A percentile compares a stretch with the other conserved stretches of the same genome.
These are phyloP conservation scores for Lophiotrema nucula DNA, from an alignment of 495 filamentous ascomycete species.

Conservation along the genomic window DNA sequence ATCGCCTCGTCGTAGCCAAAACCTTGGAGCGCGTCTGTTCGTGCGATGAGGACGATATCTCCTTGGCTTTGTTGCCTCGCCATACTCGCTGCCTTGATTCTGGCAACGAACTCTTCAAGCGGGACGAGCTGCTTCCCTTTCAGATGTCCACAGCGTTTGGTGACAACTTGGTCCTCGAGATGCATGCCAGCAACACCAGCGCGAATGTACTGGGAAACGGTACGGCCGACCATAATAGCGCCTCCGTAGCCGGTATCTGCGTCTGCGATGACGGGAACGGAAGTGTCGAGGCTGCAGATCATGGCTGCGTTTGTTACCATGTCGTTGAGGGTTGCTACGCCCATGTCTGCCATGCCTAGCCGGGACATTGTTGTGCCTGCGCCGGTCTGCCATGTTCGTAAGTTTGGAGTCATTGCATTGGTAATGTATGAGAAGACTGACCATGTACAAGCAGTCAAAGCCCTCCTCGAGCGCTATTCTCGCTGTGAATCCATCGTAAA, in stretches of 20 bases:
- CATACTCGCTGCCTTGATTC: constrained; percentile 48
- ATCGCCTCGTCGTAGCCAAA: constrained; percentile 64
- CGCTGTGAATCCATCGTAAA: constrained; percentile 70
- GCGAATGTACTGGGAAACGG: constrained; percentile 63
- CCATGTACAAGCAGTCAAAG: constrained; percentile 68
- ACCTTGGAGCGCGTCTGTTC: constrained; percentile 65
- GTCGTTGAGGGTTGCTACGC: constrained; percentile 62
- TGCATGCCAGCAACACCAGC: constrained; percentile 69
- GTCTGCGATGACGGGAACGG: constrained; percentile 65
- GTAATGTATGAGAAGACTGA: constrained; percentile 34
- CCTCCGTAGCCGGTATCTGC: constrained; percentile 53
- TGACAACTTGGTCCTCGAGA: constrained; percentile 68
- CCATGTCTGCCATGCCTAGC: constrained; percentile 65
- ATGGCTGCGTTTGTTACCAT: constrained; percentile 65
- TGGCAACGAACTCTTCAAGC: constrained; percentile 51
- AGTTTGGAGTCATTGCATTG: constrained; percentile 4
- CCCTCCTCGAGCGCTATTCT: constrained; percentile 60
- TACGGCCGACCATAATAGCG: constrained; percentile 58
- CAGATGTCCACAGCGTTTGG: constrained; percentile 52
- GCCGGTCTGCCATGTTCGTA: constrained; percentile 55
- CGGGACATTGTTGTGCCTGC: constrained; percentile 64
- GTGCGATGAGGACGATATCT: constrained; percentile 68
- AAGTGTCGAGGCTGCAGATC: constrained; percentile 62
- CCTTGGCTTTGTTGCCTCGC: constrained; percentile 50
- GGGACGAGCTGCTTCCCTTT: constrained; percentile 59